These are phyloP conservation scores for Coriolopsis trogii DNA, from an alignment of 1,284 basidiomycete genomes.

Conservation along the genomic window DNA sequence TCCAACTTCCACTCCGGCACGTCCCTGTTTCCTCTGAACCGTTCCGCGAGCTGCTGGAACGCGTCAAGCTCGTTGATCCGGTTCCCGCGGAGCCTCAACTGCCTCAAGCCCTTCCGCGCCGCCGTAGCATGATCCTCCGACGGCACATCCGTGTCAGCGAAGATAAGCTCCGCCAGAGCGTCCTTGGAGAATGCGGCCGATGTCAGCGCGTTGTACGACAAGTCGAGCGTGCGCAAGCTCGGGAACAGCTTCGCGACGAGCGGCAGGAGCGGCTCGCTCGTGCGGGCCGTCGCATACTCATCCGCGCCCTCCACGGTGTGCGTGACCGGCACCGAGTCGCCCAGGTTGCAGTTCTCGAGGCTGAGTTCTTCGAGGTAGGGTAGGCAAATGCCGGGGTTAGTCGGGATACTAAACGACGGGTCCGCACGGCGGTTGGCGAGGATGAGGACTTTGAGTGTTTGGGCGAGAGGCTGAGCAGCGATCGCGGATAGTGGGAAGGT, in stretches of 20 bases:
- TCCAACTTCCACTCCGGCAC: conserved; percentile 73
- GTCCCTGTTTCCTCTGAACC: conserved; percentile 65
- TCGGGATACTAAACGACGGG: conserved; percentile 58
- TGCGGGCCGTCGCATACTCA: conserved; percentile 42
- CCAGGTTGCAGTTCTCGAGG: conserved; percentile 70
- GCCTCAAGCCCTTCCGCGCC: conserved; percentile 55
- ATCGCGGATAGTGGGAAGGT: conserved; percentile 69
- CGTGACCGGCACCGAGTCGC: conserved; percentile 54
- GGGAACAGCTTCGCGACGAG: conserved; percentile 69
- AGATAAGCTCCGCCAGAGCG: conserved; percentile 50
- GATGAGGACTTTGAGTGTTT: conserved; percentile 58
- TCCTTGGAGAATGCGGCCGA: conserved; percentile 51
- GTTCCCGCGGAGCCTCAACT: conserved; percentile 70
- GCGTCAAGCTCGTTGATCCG: conserved; percentile 60
- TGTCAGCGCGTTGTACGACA: conserved; percentile 73
- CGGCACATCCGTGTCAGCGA: conserved; percentile 32
- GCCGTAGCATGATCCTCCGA: conserved; percentile 1
- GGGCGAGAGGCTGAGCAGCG: conserved; percentile 59
- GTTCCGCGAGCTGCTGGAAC: conserved; percentile 57
- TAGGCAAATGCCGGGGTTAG: conserved; percentile 45
- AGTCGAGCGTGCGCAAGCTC: conserved; percentile 62
- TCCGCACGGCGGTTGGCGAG: conserved; percentile 71
- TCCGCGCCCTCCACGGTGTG: conserved; percentile 28
- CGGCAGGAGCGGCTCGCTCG: conserved; percentile 55
- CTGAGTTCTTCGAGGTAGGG: conserved; percentile 71